Evolutionary conservation across 192 early-diverging fungal species (phyloP), one percentile per base, ranked within the genome.

Genomic region (Mortierella antarctica): DNA sequence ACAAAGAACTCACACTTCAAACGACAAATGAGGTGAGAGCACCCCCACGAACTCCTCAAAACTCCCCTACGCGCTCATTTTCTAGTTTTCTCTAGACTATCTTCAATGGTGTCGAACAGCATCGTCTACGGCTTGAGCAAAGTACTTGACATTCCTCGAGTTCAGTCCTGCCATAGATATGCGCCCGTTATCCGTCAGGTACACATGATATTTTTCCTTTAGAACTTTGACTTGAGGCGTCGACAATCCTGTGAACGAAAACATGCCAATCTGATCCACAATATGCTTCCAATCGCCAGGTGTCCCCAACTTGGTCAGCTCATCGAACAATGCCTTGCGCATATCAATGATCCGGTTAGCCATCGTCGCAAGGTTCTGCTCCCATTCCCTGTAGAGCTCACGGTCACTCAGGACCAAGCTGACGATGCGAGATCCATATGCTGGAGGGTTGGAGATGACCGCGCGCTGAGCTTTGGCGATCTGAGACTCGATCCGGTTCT

Each of bases 211-310:
- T 82, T 97, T 90, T n/a, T 92, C 88, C 46, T 89, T 90, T 65
- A 99, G 85, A 1, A 88, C 88, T 66, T 90, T 89, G 61, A 95
- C 94, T 79, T 99, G 97, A 4, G 67, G 56, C 21, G 80, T 86
- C 47, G 68, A 89, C 58, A 98, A 83, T 4, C 98, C 98, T 8
- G 98, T 98, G 86, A 92, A 99, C 17, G 93, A 93, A 73, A 99
- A 99, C 98, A 99, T 99, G 82, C 98, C 98, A 82, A 98, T 98
- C 83, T 99, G 98, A 60, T 93, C 89, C 2, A 90, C 76, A 65
- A 99, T 98, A 72, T 99, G 98, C 67, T 95, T 91, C 97, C 98
- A 99, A 44, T 88, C 91, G 10, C 96, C 97, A 10, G 97, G 97
- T 11, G 97, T 98, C 17, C 89, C 84, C 44, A 96, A 80, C n/a